Percentiles rank a stretch among this genome's conserved stretches.
Evolutionary conservation across 805 yeast species (phyloP).

Genomic region (Ogataea pini): DNA sequence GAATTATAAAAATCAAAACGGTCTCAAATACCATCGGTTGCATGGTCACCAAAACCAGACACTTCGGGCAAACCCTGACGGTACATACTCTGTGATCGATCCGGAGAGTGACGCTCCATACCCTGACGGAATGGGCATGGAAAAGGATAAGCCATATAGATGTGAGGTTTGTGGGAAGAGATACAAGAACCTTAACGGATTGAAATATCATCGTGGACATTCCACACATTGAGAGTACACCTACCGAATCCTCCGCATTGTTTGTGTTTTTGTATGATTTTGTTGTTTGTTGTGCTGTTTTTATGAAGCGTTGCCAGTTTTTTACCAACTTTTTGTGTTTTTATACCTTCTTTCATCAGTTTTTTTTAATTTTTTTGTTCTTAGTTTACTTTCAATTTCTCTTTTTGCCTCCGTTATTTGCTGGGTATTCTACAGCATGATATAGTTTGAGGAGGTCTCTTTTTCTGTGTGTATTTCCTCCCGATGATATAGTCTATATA

Average conservation of each 20-base stretch:
- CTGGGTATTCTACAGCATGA: background rate
- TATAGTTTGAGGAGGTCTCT: constrained; percentile 1
- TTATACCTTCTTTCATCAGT: background rate
- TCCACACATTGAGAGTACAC: constrained; percentile 78
- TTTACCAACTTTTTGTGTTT: background rate
- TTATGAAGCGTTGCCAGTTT: background rate
- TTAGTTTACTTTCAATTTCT: background rate
- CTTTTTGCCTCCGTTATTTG: background rate
- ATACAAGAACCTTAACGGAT: constrained; percentile 92
- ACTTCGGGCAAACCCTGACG: constrained; percentile 86
- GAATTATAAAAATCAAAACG: constrained; percentile 96
- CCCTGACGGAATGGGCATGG: constrained; percentile 92
- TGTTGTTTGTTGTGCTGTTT: background rate
- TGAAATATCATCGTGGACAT: constrained; percentile 96
- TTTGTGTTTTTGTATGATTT: background rate
- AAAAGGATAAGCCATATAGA: constrained; percentile 96
- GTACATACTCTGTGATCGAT: constrained; percentile 87
- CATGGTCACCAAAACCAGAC: constrained; percentile 98
- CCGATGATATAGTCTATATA: background rate
- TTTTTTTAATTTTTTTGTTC: background rate
- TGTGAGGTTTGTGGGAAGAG: constrained; percentile 98
- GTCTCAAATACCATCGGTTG: constrained; percentile 89
- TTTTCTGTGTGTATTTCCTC: too few relatives aligned
- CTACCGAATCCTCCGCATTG: background rate
- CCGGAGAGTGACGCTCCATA: constrained; percentile 88